A percentile compares a stretch with the other conserved stretches of the same genome.
Conservation (phyloP, 352 stramenopile species). For the Phytophthora pluvialis region DNA sequence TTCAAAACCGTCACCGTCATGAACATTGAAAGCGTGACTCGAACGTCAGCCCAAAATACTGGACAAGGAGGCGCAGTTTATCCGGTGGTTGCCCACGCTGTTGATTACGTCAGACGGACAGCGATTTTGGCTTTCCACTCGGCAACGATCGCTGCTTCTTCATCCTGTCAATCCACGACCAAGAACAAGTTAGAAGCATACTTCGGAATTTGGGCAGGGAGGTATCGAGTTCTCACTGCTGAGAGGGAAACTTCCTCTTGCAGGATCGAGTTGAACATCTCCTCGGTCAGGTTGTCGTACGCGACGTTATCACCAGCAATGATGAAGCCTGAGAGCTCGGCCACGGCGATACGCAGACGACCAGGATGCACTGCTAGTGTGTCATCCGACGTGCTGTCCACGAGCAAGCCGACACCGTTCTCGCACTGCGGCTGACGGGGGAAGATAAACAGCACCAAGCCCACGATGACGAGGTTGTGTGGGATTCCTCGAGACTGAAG, state of each 20-base stretch:
- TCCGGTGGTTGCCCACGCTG: background rate
- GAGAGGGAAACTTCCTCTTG: conserved; percentile 56
- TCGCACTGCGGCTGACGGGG: conserved; percentile 62
- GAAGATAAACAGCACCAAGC: conserved; percentile 52
- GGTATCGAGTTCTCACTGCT: conserved; percentile 35
- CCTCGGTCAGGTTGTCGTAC: conserved; percentile 48
- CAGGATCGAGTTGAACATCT: conserved; percentile 48
- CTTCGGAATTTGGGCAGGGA: background rate
- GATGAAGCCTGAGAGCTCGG: conserved; percentile 65
- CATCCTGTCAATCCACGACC: conserved; percentile 7
- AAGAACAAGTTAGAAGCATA: background rate
- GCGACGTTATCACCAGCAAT: conserved; percentile 40
- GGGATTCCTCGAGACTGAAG: conserved; percentile 47
- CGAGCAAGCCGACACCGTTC: conserved; percentile 40
- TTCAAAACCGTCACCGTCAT: too few species aligned
- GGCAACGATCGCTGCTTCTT: conserved; percentile 21
- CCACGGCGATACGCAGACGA: conserved; percentile 60
- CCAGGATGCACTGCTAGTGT: background rate
- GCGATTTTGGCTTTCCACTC: conserved; percentile 28
- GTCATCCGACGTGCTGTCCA: background rate
- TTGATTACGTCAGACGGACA: background rate
- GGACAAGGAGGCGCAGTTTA: background rate
- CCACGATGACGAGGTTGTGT: conserved; percentile 65
- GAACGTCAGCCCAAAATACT: conserved; percentile 21
- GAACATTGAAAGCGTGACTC: too few species aligned